Evolutionary conservation across 305 asterid species (phyloP).

Genomic region (Vinca major): DNA sequence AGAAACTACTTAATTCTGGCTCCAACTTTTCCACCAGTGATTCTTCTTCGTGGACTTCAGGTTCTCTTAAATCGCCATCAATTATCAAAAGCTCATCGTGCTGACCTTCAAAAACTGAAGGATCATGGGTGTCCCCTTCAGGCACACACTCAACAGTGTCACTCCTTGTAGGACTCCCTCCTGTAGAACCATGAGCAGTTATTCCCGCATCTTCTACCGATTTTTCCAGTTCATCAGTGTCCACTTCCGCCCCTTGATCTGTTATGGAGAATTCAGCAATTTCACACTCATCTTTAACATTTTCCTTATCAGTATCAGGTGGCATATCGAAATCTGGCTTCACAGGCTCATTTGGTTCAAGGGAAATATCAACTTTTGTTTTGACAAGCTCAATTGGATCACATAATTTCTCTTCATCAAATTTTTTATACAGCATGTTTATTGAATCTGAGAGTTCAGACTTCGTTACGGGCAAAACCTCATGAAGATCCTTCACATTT

Average conservation of each 20-base stretch:
- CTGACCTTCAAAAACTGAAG: constrained; percentile 24
- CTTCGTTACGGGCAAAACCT: constrained; percentile 49
- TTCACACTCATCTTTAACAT: constrained; percentile 35
- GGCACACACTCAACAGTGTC: constrained; percentile 19
- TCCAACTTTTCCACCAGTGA: constrained; percentile 56
- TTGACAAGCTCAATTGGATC: constrained; percentile 18
- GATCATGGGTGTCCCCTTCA: constrained; percentile 27
- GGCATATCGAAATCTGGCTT: constrained; percentile 21
- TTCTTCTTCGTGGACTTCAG: constrained; percentile 33
- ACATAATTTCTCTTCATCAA: constrained; percentile 48
- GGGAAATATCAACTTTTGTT: constrained; percentile 28
- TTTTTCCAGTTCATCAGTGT: constrained; percentile 28
- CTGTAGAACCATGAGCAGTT: constrained; percentile 22
- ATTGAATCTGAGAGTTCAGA: constrained; percentile 61
- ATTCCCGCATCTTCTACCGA: constrained; percentile 24
- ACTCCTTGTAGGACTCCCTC: constrained; percentile 24
- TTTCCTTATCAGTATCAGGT: constrained; percentile 26
- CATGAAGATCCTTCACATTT: constrained; percentile 76
- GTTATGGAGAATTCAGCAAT: constrained; percentile 38
- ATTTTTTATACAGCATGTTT: constrained; percentile 53
- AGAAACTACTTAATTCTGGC: constrained; percentile 38
- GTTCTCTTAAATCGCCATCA: constrained; percentile 19
- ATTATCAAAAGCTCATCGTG: constrained; percentile 28
- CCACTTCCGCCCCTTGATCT: constrained; percentile 52
- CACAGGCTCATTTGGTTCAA: constrained; percentile 24